These are phyloP conservation scores for Rutidosis leptorrhynchoides DNA, from an alignment of 129 eudicot genomes.

Conservation along the genomic window DNA sequence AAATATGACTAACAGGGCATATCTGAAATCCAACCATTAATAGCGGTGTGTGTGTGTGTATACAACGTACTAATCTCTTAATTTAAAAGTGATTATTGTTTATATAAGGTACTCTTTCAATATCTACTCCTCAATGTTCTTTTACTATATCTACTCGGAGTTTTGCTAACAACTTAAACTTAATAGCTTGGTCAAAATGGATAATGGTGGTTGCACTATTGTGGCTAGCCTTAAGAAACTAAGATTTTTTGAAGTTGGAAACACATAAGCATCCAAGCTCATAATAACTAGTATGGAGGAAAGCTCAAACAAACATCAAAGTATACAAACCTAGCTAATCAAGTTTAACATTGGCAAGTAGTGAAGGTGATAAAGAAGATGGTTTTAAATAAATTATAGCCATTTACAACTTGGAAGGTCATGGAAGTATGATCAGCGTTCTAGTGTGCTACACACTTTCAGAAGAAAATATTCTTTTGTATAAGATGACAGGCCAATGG, in stretches of 20 bases:
- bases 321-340: background rate
- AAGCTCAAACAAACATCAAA: background rate
- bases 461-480: background rate
- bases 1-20: background rate
- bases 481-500: background rate
- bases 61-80: background rate
- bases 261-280: background rate
- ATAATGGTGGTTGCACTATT: background rate
- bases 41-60: background rate
- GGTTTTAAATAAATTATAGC: background rate
- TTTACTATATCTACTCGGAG: background rate
- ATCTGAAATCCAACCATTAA: background rate
- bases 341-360: background rate
- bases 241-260: background rate
- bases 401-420: background rate
- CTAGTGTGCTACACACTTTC: background rate
- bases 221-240: background rate
- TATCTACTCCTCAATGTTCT: background rate
- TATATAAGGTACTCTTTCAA: background rate
- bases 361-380: background rate
- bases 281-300: background rate
- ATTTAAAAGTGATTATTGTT: background rate
- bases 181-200: background rate
- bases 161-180: background rate
- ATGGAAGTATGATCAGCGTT: background rate